A percentile compares a stretch with the other conserved stretches of the same genome.
phyloP scores from a whole-genome alignment of 2,329 filamentous ascomycete species.

The Phoma herbarum region DNA sequence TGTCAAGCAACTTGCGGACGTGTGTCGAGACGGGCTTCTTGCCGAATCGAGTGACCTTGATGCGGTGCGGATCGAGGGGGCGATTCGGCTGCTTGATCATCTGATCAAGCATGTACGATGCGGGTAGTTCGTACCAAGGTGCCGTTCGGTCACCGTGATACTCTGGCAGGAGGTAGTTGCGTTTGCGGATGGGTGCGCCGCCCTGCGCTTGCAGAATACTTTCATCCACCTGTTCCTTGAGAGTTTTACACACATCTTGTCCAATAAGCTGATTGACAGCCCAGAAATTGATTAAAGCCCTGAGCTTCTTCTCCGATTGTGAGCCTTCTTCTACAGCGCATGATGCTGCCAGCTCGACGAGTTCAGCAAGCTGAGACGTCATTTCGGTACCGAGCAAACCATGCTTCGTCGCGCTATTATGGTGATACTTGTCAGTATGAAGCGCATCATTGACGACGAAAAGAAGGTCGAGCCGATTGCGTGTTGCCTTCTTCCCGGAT shows the following conservation, averaged over 20 bases:
- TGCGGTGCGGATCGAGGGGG: slow-evolving; percentile 75
- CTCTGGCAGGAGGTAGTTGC: slow-evolving; percentile 74
- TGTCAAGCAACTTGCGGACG: slow-evolving; percentile 73
- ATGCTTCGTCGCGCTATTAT: slow-evolving; percentile 18
- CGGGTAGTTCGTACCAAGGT: slow-evolving; percentile 84
- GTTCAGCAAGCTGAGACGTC: slow-evolving; percentile 65
- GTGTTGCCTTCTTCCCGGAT: slow-evolving; percentile 62
- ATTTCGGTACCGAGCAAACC: slow-evolving; percentile 46
- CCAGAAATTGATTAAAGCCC: slow-evolving; percentile 74
- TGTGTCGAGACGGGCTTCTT: slow-evolving; percentile 70
- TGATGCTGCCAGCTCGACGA: slow-evolving; percentile 67
- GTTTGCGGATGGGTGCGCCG: slow-evolving; percentile 58
- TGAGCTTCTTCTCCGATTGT: slow-evolving; percentile 69
- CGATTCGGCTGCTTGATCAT: slow-evolving; percentile 78
- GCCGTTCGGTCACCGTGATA: slow-evolving; percentile 77
- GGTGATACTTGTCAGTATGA: slow-evolving; percentile 55
- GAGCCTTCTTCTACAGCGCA: slow-evolving; percentile 66
- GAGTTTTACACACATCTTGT: slow-evolving; percentile 61
- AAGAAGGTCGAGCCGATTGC: slow-evolving; percentile 77
- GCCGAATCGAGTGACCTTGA: slow-evolving; percentile 71
- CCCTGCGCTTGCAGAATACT: slow-evolving; percentile 46
- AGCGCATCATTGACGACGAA: slow-evolving; percentile 83
- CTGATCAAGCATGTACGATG: slow-evolving; percentile 80
- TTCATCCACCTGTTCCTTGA: slow-evolving; percentile 67
- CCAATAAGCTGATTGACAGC: slow-evolving; percentile 70